Evolutionary conservation across 345 rosid species (phyloP).

Genomic region (Hibiscus trionum): DNA sequence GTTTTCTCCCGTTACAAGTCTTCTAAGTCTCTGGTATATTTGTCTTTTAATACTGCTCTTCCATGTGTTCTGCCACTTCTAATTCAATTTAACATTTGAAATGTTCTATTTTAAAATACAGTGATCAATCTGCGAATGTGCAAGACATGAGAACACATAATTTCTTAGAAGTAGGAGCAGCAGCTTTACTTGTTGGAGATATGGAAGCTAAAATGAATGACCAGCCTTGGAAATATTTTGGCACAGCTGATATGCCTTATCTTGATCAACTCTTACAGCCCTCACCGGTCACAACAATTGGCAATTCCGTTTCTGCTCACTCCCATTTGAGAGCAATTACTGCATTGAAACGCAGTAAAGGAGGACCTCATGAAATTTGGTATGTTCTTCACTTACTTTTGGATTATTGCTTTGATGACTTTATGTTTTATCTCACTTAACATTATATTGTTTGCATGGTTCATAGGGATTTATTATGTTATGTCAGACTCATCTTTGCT

Average conservation of each 20-base stretch:
- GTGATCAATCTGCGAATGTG: conserved; percentile 52
- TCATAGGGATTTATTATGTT: neutral
- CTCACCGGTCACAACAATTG: conserved; percentile 64
- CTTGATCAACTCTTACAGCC: conserved; percentile 93
- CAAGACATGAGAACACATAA: conserved; percentile 67
- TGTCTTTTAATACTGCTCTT: neutral
- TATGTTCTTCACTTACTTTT: conserved; percentile 22
- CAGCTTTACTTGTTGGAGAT: conserved; percentile 86
- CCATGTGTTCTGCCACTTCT: neutral
- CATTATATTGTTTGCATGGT: neutral
- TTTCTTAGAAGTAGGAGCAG: conserved; percentile 91
- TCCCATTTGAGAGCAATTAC: conserved; percentile 85
- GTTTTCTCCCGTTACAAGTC: neutral
- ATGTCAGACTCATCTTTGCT: neutral
- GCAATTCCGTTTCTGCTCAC: conserved; percentile 64
- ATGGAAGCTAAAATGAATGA: conserved; percentile 92
- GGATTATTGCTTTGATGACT: conserved; percentile 14
- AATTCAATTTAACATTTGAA: conserved; percentile 6
- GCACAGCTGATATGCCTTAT: conserved; percentile 86
- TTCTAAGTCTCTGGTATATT: conserved; percentile 9
- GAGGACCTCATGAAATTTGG: conserved; percentile 85
- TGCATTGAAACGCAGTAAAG: conserved; percentile 75
- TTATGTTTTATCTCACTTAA: neutral
- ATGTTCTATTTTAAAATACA: conserved; percentile 17
- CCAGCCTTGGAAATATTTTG: conserved; percentile 87